Percentiles rank a stretch among this genome's conserved stretches.
phyloP scores from a whole-genome alignment of 305 asterid genomes.

The Solanum aculeatissimum region DNA sequence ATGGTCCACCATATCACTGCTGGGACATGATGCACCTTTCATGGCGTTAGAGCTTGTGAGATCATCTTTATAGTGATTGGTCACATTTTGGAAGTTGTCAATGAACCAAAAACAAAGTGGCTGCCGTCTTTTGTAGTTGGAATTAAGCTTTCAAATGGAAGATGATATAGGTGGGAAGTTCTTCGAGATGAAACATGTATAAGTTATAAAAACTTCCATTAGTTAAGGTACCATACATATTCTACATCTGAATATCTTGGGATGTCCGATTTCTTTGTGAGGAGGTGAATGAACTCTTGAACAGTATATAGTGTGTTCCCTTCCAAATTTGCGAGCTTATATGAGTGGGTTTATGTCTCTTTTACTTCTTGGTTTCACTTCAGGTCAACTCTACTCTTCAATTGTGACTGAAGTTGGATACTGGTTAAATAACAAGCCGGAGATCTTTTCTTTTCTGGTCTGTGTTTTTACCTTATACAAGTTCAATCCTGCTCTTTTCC shows the following conservation, averaged over 20 bases:
- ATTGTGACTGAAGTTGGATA: neutral
- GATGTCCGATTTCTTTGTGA: neutral
- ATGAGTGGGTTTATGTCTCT: neutral
- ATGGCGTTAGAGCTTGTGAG: neutral
- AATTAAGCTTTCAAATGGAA: neutral
- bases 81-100: neutral
- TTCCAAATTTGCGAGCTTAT: neutral
- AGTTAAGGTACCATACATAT: neutral
- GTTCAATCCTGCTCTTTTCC: neutral
- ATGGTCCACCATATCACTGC: no score
- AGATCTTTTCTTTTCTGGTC: neutral
- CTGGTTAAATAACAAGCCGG: neutral
- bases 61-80: neutral
- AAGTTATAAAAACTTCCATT: neutral
- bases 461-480: neutral
- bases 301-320: neutral
- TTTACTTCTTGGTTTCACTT: neutral
- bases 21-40: neutral
- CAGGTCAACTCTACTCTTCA: neutral
- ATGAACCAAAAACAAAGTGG: neutral
- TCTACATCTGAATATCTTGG: neutral
- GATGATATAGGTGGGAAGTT: neutral
- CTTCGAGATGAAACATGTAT: neutral
- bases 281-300: neutral
- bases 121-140: neutral